These are phyloP conservation scores for Solanum corneliomulleri DNA, from an alignment of 257 asterid genomes.

Conservation along the genomic window DNA sequence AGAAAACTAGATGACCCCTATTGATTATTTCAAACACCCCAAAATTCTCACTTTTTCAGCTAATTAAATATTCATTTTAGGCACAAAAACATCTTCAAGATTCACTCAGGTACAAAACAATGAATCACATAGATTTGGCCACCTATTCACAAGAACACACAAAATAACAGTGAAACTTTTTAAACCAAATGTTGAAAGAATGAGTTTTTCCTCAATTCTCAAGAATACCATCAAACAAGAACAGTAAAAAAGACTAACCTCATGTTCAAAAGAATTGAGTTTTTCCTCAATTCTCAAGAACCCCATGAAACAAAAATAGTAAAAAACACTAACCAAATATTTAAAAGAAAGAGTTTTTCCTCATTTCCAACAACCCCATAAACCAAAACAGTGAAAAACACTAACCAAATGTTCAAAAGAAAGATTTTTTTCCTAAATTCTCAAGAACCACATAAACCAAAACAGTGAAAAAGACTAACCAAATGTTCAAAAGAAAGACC, in stretches of 20 bases:
- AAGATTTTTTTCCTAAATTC: no score
- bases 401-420: neutral
- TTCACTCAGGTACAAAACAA: neutral
- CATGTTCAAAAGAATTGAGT: neutral
- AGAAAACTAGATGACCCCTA: constrained; percentile 50
- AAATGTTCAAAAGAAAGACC: neutral
- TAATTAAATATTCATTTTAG: constrained; percentile 15
- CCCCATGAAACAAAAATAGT: neutral
- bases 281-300: neutral
- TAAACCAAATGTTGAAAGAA: neutral
- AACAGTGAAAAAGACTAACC: no score
- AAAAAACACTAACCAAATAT: neutral
- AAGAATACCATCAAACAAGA: neutral
- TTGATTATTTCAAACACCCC: neutral
- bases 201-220: neutral
- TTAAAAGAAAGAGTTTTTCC: neutral
- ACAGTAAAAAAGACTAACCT: neutral
- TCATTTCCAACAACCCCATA: no score
- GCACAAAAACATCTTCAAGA: neutral
- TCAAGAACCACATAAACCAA: no score
- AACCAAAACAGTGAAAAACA: neutral
- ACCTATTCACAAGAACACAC: neutral
- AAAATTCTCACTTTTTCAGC: neutral
- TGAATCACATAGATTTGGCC: neutral
- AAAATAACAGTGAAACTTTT: neutral